phyloP scores from a whole-genome alignment of 345 rosid species.

The Eucalyptus camaldulensis region DNA sequence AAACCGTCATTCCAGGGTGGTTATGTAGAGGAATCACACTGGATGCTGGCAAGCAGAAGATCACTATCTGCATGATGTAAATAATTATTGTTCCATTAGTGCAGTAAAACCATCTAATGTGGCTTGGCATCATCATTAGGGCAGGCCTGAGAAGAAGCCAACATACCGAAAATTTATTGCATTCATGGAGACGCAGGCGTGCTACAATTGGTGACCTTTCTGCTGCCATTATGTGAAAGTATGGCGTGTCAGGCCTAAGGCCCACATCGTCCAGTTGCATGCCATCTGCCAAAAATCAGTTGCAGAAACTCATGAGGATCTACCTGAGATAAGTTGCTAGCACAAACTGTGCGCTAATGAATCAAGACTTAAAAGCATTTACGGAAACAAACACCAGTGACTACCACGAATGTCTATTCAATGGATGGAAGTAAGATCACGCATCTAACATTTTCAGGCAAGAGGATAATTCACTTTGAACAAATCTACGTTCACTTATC shows the following conservation, averaged over 20 bases:
- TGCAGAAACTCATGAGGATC: neutral
- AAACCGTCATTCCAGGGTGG: slow-evolving; percentile 97
- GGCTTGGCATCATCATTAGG: neutral
- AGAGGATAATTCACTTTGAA: neutral
- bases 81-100: neutral
- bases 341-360: neutral
- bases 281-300: slow-evolving; percentile 20
- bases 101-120: neutral
- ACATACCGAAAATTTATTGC: slow-evolving; percentile 66
- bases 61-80: slow-evolving; percentile 51
- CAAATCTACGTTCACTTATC: neutral
- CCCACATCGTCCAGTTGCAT: slow-evolving; percentile 54
- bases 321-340: neutral
- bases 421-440: neutral
- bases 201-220: slow-evolving; percentile 27
- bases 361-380: neutral
- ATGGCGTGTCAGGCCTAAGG: slow-evolving; percentile 39
- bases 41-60: slow-evolving; percentile 86
- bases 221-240: slow-evolving; percentile 1
- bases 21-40: slow-evolving; percentile 91
- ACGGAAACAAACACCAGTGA: neutral
- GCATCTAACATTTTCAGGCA: neutral
- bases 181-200: slow-evolving; percentile 48
- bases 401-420: neutral
- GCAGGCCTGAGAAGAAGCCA: neutral